Conservation (phyloP, 805 yeast species). For the Ascoidea rubescens region DNA sequence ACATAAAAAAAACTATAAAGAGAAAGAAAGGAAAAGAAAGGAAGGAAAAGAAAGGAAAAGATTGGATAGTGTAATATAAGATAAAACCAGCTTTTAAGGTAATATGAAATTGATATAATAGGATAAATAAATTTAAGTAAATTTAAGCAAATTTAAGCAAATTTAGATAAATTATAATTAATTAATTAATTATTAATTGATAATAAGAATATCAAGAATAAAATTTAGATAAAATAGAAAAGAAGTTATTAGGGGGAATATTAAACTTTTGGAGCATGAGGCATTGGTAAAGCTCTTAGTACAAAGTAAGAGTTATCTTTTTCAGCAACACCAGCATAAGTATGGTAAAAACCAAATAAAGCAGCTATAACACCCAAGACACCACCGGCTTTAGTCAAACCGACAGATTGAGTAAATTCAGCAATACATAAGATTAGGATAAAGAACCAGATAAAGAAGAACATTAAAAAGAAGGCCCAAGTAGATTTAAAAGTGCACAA, state of each 20-base stretch:
- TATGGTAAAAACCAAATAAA: conserved; percentile 42
- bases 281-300: conserved; percentile 8
- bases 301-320: conserved; percentile 40
- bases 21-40: too few species aligned
- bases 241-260: neutral
- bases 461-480: conserved; percentile 44
- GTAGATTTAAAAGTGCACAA: conserved; percentile 51
- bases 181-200: too few species aligned
- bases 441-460: conserved; percentile 37
- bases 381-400: conserved; percentile 37
- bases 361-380: conserved; percentile 39
- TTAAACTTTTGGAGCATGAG: conserved; percentile 7
- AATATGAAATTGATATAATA: too few species aligned
- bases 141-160: too few species aligned
- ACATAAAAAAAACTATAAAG: too few species aligned
- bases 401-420: conserved; percentile 26
- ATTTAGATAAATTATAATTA: too few species aligned
- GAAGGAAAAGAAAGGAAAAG: too few species aligned
- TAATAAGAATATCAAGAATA: too few species aligned
- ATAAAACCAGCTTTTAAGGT: too few species aligned
- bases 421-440: conserved; percentile 41
- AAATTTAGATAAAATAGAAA: too few species aligned
- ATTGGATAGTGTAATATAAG: too few species aligned
- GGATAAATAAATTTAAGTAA: too few species aligned
- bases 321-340: conserved; percentile 47